Conservation (phyloP, 257 asterid species). For the Nicotiana obtusifolia region DNA sequence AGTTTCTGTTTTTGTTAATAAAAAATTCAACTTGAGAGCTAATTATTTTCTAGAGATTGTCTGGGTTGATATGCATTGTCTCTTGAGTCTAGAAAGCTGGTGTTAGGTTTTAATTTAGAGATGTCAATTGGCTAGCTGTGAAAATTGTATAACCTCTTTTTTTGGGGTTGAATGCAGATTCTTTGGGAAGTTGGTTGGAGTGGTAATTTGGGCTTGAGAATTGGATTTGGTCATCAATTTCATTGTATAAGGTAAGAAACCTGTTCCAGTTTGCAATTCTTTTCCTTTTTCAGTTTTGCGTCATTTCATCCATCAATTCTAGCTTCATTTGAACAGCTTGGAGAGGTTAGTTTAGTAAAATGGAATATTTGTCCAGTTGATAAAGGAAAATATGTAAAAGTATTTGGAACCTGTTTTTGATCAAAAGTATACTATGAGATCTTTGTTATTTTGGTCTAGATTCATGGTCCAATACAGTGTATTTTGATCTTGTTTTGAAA, state of each 20-base stretch:
- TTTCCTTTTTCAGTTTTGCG: not conserved
- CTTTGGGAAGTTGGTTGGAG: not conserved
- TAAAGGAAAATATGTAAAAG: not conserved
- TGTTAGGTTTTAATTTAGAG: not conserved
- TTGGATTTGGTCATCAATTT: not conserved
- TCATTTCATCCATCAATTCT: not conserved
- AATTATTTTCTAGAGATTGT: not conserved
- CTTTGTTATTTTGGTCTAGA: not conserved
- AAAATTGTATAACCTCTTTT: not conserved
- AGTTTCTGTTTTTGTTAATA: not conserved
- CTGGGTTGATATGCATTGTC: not conserved
- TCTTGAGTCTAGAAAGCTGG: not conserved
- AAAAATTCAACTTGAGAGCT: not conserved
- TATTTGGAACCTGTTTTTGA: not conserved
- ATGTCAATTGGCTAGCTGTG: not conserved
- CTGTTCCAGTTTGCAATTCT: constrained; percentile 18
- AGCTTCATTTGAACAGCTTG: not conserved
- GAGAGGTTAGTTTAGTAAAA: not conserved
- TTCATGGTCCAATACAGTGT: not conserved
- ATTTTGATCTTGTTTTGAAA: not conserved
- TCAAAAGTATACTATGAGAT: not conserved
- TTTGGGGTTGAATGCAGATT: not conserved
- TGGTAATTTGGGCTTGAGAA: not conserved
- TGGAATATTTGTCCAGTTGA: not conserved
- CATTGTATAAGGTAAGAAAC: constrained; percentile 73